Conservation (phyloP, 2,329 filamentous ascomycete species). For the Sclerotinia nivalis region DNA sequence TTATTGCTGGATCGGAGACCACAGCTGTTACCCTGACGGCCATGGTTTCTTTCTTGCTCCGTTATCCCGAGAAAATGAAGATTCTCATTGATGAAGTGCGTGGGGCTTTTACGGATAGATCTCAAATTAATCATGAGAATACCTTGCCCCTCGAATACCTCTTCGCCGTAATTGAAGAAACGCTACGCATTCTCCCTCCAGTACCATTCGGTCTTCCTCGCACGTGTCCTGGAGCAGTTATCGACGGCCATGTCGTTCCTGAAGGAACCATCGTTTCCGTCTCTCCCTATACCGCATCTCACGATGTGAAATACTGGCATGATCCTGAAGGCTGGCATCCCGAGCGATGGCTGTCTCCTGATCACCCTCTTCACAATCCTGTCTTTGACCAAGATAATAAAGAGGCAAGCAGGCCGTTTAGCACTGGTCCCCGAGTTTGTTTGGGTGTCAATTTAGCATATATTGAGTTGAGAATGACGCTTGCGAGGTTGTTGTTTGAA, state of each 20-base stretch:
- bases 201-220: slow-evolving; percentile 9
- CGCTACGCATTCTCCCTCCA: slow-evolving; percentile 20
- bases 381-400: slow-evolving; percentile 2
- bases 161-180: slow-evolving; percentile 43
- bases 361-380: not conserved
- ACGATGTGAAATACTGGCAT: not conserved
- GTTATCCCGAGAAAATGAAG: slow-evolving; percentile 17
- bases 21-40: slow-evolving; percentile 24
- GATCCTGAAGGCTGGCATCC: slow-evolving; percentile 7
- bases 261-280: slow-evolving; percentile 7
- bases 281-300: slow-evolving; percentile 2
- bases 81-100: slow-evolving; percentile 24
- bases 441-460: slow-evolving; percentile 11
- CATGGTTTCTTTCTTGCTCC: slow-evolving; percentile 17
- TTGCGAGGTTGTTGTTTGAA: slow-evolving; percentile 3
- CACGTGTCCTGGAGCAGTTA: slow-evolving; percentile 1
- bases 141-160: slow-evolving; percentile 32
- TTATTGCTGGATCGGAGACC: slow-evolving; percentile 27
- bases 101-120: slow-evolving; percentile 3
- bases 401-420: slow-evolving; percentile 10
- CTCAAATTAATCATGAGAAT: not conserved
- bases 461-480: slow-evolving; percentile 6
- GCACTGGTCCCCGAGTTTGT: slow-evolving; percentile 1
- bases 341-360: slow-evolving; percentile 1
- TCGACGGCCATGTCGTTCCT: slow-evolving; percentile 1